Evolutionary conservation across 2,329 filamentous ascomycete species (phyloP), one percentile per base, ranked within the genome.

Genomic region (Colletotrichum sp.): DNA sequence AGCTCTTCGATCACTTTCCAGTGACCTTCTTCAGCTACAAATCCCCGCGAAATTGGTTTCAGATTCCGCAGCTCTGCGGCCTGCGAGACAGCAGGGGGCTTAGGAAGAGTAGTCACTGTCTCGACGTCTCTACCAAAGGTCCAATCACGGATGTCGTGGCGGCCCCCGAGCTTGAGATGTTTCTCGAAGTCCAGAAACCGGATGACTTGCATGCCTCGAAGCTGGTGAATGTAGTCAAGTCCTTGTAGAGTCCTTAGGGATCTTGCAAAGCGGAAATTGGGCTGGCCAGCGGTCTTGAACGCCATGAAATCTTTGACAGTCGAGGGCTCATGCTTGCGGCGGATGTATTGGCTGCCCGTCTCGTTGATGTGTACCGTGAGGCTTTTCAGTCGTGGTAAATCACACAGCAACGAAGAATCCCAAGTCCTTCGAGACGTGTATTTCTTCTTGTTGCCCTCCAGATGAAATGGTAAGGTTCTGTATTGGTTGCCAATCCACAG

Each of bases 211-310:
- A 90, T 77, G 0, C 88, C 88, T 1, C 89, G 85, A 6, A 90
- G 84, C 28, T 83, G 80, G 15, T 83, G 79, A 5, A 90, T 55
- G 30, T 85, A 87, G 55, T 90, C 87, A 1, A 87, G 76, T 0
- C 89, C 89, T 30, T 89, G 88, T 0, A 88, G 25, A 0, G 79
- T 85, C 1, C 86, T 80, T 11, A 90, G 79, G 0, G 81, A 79
- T 4, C 89, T 82, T 2, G 73, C 78, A 8, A 72, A 77, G 0
- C 88, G 82, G 13, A 74, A 83, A 65, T 89, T 88, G 0, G 87
- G 85, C 52, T 90, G 88, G 0, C 65, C 28, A 0, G 59, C 32
- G 0, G 86, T 89, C 15, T 82, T 78, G 0, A 60, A 3, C 0
- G 67, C 80, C 76, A 85, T 74, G 44, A 82, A 82, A 0, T 72